These are phyloP conservation scores for Piper longum DNA, from an alignment of 164 flowering plant genomes.

Conservation along the genomic window DNA sequence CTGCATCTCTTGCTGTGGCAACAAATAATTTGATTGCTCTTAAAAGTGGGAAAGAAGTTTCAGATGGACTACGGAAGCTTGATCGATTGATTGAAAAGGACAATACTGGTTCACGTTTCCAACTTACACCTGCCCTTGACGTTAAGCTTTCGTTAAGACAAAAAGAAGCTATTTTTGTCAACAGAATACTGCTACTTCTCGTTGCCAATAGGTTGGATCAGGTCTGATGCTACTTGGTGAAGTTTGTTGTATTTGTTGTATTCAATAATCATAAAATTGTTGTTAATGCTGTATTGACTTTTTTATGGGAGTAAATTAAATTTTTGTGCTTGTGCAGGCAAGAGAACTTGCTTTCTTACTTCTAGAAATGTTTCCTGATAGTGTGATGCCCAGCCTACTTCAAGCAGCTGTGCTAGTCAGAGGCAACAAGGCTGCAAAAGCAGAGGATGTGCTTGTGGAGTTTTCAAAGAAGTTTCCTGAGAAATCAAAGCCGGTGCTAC, in stretches of 20 bases:
- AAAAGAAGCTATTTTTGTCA: conserved; percentile 61
- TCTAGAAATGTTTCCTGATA: conserved; percentile 47
- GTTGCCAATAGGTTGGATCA: conserved; percentile 79
- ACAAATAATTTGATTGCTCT: conserved; percentile 64
- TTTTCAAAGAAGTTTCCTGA: conserved; percentile 57
- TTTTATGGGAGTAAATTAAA: background rate
- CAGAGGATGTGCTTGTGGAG: conserved; percentile 66
- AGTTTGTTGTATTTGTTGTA: background rate
- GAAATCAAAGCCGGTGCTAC: conserved; percentile 38
- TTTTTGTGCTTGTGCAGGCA: conserved; percentile 33
- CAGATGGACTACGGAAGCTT: conserved; percentile 71
- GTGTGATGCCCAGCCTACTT: conserved; percentile 57
- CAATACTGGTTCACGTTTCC: conserved; percentile 31
- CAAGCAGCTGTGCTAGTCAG: conserved; percentile 79
- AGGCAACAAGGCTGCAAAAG: conserved; percentile 74
- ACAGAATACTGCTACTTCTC: conserved; percentile 70
- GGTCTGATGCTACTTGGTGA: conserved; percentile 20
- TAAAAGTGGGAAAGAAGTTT: conserved; percentile 71
- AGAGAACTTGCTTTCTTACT: conserved; percentile 67
- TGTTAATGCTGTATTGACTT: background rate
- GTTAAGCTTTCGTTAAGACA: conserved; percentile 67
- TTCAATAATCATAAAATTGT: background rate
- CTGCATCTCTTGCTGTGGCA: conserved; percentile 77
- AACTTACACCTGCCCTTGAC: conserved; percentile 55
- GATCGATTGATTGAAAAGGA: conserved; percentile 68